Evolutionary conservation across 768 basidiomycete species (phyloP).

Genomic region (Rhizopogon vinicolor): DNA sequence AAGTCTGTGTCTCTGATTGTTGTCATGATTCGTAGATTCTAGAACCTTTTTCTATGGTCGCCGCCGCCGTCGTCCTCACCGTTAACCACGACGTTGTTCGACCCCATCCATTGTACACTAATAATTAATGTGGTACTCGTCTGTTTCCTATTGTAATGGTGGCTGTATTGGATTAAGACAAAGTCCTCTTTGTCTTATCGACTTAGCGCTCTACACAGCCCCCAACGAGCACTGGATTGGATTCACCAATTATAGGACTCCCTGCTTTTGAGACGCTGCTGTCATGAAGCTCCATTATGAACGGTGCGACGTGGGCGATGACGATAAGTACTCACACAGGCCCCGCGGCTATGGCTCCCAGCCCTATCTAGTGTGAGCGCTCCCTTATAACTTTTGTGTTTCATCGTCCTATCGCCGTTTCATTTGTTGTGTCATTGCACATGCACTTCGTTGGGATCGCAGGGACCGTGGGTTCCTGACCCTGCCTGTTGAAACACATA

Average conservation of each 20-base stretch:
- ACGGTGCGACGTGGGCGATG: not conserved
- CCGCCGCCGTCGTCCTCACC: slow-evolving; percentile 1
- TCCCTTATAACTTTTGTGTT: no score
- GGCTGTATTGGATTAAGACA: not conserved
- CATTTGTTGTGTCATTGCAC: not conserved
- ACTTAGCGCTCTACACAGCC: not conserved
- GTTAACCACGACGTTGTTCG: not conserved
- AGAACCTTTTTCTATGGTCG: not conserved
- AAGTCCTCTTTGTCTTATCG: not conserved
- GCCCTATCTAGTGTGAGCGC: not conserved
- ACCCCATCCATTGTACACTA: no score
- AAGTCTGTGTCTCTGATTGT: slow-evolving; percentile 6
- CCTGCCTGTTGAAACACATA: no score
- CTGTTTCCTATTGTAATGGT: not conserved
- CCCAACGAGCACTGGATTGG: not conserved
- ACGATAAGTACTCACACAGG: not conserved
- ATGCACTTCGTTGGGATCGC: no score
- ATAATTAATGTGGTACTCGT: not conserved
- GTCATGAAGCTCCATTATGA: not conserved
- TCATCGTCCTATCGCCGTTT: not conserved
- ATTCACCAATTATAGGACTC: not conserved
- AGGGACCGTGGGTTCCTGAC: no score
- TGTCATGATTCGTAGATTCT: slow-evolving; percentile 6
- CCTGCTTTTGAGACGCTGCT: not conserved
- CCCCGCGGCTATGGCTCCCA: not conserved